These are phyloP conservation scores for Chlorophyllum brunneum DNA, from an alignment of 768 basidiomycete genomes.

Conservation along the genomic window DNA sequence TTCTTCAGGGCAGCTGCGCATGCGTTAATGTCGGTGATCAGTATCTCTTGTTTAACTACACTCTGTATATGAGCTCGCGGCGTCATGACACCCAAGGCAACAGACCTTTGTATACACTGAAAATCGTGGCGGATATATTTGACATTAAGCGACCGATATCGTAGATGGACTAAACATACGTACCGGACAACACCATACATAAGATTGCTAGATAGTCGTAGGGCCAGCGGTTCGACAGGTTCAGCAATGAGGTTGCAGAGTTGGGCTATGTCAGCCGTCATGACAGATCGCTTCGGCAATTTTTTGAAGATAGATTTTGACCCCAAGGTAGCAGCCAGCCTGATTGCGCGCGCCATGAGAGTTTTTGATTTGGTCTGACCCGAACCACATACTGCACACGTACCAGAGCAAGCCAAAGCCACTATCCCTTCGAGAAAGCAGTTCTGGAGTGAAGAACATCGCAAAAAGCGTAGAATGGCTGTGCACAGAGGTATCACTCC, in stretches of 20 bases:
- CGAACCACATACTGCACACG: neutral
- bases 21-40: constrained; percentile 73
- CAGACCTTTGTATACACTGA: constrained; percentile 42
- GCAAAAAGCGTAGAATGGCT: constrained; percentile 5
- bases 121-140: neutral
- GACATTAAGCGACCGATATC: neutral
- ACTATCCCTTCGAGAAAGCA: constrained; percentile 77
- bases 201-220: constrained; percentile 83
- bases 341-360: constrained; percentile 25
- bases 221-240: constrained; percentile 82
- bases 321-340: constrained; percentile 90
- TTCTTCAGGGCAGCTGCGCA: constrained; percentile 80
- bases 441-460: constrained; percentile 88
- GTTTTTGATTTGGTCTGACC: neutral
- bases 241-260: constrained; percentile 78
- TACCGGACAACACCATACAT: constrained; percentile 90
- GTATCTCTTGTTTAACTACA: constrained; percentile 80
- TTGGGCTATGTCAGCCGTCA: constrained; percentile 78
- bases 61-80: neutral
- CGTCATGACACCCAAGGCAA: neutral
- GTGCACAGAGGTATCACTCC: too few species aligned
- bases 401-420: constrained; percentile 90
- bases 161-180: neutral
- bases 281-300: constrained; percentile 77
- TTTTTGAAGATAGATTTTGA: constrained; percentile 85